Conservation (phyloP, 1,284 basidiomycete species). For the Cryptococcus jaspeensis region DNA sequence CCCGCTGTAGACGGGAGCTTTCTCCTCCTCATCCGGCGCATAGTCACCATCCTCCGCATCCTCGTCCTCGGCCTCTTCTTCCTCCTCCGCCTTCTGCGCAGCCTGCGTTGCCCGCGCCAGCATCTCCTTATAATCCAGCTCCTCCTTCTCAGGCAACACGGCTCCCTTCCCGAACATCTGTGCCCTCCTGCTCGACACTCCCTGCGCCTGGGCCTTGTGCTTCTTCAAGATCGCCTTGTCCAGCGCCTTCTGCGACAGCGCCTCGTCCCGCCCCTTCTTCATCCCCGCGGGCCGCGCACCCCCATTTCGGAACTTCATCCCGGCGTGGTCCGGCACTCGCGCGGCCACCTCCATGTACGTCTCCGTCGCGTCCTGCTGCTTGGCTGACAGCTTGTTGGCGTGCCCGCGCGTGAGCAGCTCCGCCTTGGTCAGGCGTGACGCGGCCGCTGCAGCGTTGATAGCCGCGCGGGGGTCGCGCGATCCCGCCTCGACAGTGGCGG, state of each 20-base stretch:
- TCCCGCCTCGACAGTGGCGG: not conserved
- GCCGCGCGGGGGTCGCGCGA: no score
- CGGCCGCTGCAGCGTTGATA: no score
- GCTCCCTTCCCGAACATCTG: constrained; percentile 23
- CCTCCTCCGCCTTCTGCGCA: constrained; percentile 16
- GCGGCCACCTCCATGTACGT: constrained; percentile 35
- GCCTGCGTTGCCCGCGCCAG: not conserved
- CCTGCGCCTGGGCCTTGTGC: constrained; percentile 20
- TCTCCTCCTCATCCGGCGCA: constrained; percentile 17
- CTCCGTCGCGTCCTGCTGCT: constrained; percentile 25
- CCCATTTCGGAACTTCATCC: constrained; percentile 21
- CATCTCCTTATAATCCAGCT: constrained; percentile 18
- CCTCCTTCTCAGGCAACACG: constrained; percentile 24
- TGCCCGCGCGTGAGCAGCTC: no score
- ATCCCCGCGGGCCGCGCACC: constrained; percentile 32
- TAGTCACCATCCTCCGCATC: constrained; percentile 31
- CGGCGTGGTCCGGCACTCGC: constrained; percentile 28
- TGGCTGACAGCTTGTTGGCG: not conserved
- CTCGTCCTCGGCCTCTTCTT: constrained; percentile 19
- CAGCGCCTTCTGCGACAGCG: constrained; percentile 18
- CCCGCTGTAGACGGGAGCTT: constrained; percentile 13
- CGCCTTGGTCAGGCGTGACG: no score
- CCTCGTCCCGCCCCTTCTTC: constrained; percentile 30
- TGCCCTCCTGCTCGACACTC: constrained; percentile 25
- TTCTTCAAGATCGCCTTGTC: constrained; percentile 13